Base-by-base conservation (phyloP, 768 basidiomycete genomes). In the Gloeostereum incarnatum region DNA sequence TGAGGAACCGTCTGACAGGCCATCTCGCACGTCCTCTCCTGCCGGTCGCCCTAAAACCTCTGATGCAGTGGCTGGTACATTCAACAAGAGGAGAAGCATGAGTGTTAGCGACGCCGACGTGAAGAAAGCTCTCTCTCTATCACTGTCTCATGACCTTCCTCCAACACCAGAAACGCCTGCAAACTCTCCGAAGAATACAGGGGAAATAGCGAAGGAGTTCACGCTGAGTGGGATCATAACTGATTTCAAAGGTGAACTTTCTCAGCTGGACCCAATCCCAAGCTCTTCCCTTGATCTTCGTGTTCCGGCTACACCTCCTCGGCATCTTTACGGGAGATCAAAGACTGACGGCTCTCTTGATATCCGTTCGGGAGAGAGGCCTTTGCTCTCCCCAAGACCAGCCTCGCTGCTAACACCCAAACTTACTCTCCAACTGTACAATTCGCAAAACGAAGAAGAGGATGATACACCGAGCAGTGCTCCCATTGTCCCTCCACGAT, bases 241-340 rank as follows among this genome's bases (percentile, higher is more conserved):
- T 46, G 78, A 87, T 43, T 81, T 90, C 59, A 71, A 75, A 57
- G 83, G 80, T 40, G 74, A 81, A 57, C 65, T 87, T 40, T 73
- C 71, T 45, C 73, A 78, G 42, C 59, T 86, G 44, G 83, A 81
- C 45, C 69, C 78, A 33, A 61, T 68, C 24, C 63, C 68, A 32
- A 57, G 58, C 27, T 54, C 71, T 32, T 55, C 66, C 17, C 62
- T 88, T 40, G 79, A 78, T 53, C 70, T 88, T 31, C 67, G 61
- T 43, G 79, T 84, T 54, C 81, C 81, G 5, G 73, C 75, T 7
- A 72, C 70, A 4, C 70, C 81, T 38, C 57, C 66, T 26, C 69
- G 72, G 43, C 68, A 53, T 43, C 54, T 55, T 9, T 52, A 53
- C 42, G 43, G 50, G 38, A 62, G 66, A 36, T 49, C 62, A 37